Evolutionary conservation across 2,329 filamentous ascomycete species (phyloP), one percentile per base, ranked within the genome.

Genomic region (Talaromyces sp.): DNA sequence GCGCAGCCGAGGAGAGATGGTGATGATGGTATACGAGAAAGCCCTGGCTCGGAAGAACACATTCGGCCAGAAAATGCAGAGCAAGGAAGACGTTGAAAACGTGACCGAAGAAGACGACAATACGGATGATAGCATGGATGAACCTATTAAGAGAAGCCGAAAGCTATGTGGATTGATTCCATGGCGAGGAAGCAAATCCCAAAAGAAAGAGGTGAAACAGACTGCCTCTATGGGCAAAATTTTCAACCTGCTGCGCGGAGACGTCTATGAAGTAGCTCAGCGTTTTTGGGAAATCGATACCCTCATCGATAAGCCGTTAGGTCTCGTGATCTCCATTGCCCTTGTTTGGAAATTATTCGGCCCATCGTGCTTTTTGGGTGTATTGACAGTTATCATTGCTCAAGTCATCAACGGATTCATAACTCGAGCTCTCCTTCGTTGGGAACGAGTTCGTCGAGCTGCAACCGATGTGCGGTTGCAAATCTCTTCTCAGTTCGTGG

Each of bases 151-250:
- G 47, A 62, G 58, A 36, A 59, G 8, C n/a, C 51, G 57, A 55
- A 62, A 57, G 39, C 3, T 52, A 27, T 62, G 60, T 54, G 56
- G 57, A 8, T n/a, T 62, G 25, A 52, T 62, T 33, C 60, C 60
- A 4, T 59, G 60, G 52, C 33, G 30, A 28, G 11, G 28, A 30
- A 56, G 68, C 49, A 66, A 65, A 42, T 65, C 65, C 61, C 71
- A 61, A 56, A 70, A 64, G 36, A 64, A 69, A 52, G 72, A 73
- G 60, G 63, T 39, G 62, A 82, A 83, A 60, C 78, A 84, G 60
- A 84, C 89, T 2, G 91, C 92, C 0, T 92, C 90, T 0, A 93
- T 93, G 76, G 92, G 92, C 8, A 96, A 96, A 71, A 95, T 96
- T 57, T 83, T 96, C 63, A 96, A 96, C 68, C 76, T 96, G 2